phyloP scores from a whole-genome alignment of 2,329 filamentous ascomycete species.

The Xenosphaeropsis pyriputrescens region DNA sequence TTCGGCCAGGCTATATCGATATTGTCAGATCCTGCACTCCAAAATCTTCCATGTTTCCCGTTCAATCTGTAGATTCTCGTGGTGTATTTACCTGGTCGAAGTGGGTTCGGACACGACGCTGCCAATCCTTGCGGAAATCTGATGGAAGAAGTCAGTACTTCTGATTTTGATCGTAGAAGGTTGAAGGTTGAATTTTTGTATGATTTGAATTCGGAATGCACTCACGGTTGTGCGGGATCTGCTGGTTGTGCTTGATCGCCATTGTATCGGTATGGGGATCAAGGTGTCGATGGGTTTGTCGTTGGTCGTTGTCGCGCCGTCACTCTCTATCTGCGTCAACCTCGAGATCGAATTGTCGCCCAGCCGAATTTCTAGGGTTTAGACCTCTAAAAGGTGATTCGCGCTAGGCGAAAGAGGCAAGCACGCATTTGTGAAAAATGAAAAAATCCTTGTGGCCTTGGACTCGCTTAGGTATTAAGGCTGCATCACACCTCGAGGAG shows the following conservation, averaged over 20 bases:
- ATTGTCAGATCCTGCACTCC: slow-evolving; percentile 16
- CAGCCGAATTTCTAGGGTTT: no score
- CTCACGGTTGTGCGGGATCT: slow-evolving; percentile 92
- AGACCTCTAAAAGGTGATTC: no score
- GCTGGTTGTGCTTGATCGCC: slow-evolving; percentile 99
- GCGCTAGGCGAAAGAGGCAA: no score
- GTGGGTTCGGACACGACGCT: slow-evolving; percentile 96
- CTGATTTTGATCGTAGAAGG: slow-evolving; percentile 7
- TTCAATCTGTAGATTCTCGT: slow-evolving; percentile 1
- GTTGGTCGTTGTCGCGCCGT: neutral
- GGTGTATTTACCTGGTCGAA: slow-evolving; percentile 83
- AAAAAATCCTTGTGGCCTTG: no score
- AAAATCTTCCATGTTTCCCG: slow-evolving; percentile 1
- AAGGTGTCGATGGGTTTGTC: neutral
- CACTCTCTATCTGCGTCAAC: no score
- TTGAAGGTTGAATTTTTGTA: slow-evolving; percentile 10
- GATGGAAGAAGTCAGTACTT: slow-evolving; percentile 17
- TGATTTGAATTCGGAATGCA: slow-evolving; percentile 16
- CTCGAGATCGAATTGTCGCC: no score
- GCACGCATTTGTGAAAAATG: no score
- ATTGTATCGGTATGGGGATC: neutral
- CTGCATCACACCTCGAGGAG: no score
- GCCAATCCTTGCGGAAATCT: slow-evolving; percentile 99
- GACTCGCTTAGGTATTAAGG: no score
- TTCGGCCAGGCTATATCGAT: slow-evolving; percentile 70